Evolutionary conservation across 768 basidiomycete species (phyloP).

Genomic region (Trametes meyenii): DNA sequence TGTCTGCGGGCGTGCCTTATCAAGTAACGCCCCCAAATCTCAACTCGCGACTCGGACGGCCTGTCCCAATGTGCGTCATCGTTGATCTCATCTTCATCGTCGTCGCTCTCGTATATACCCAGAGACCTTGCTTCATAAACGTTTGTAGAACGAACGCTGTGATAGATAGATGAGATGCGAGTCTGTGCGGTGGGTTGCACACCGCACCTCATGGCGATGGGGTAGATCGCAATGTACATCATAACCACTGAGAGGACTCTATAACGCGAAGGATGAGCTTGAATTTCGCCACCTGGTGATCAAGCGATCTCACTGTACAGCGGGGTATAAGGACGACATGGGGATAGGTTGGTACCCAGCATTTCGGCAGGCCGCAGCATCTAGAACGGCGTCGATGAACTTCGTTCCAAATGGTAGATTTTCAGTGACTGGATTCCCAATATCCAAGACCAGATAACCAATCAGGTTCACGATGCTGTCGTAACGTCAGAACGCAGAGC

Average conservation of each 20-base stretch:
- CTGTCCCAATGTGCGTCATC: constrained; percentile 39
- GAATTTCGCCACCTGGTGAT: too few relatives aligned
- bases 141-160: constrained; percentile 48
- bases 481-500: constrained; percentile 50
- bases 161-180: background rate
- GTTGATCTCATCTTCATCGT: constrained; percentile 54
- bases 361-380: constrained; percentile 78
- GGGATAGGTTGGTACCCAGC: constrained; percentile 82
- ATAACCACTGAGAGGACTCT: constrained; percentile 87
- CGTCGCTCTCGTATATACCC: constrained; percentile 44
- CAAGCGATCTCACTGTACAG: constrained; percentile 72
- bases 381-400: constrained; percentile 72
- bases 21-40: constrained; percentile 42
- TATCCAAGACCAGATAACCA: constrained; percentile 84
- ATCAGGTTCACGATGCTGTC: constrained; percentile 62
- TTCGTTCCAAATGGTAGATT: constrained; percentile 70
- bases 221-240: constrained; percentile 89
- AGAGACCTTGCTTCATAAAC: constrained; percentile 49
- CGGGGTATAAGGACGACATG: constrained; percentile 73
- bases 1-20: constrained; percentile 48
- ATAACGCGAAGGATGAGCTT: too few relatives aligned
- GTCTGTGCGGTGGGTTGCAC: too few relatives aligned
- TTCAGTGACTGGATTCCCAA: constrained; percentile 71
- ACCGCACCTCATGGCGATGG: constrained; percentile 73
- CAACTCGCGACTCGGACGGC: constrained; percentile 31